These are phyloP conservation scores for Stropharia rugosoannulata DNA, from an alignment of 768 basidiomycete genomes.

Conservation along the genomic window DNA sequence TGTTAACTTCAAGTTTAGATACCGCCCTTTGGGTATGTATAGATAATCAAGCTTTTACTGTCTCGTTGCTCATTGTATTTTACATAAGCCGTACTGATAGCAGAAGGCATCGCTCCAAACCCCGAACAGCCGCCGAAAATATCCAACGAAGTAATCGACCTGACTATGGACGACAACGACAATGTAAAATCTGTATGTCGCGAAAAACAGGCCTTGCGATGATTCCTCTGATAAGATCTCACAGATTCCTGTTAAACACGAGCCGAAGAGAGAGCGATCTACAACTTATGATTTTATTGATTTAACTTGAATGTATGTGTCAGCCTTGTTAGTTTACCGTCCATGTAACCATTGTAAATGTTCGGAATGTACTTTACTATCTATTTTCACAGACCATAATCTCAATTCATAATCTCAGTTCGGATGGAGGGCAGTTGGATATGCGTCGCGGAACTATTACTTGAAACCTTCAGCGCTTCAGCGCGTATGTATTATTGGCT, in stretches of 20 bases:
- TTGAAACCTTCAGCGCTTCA: too few species aligned
- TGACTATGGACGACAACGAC: constrained; percentile 7
- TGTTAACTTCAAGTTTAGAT: constrained; percentile 15
- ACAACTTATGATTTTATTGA: neutral
- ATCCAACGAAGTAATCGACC: constrained; percentile 3
- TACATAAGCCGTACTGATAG: constrained; percentile 11
- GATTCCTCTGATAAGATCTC: neutral
- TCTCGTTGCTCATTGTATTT: neutral
- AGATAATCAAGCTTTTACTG: neutral
- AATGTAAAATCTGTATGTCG: neutral
- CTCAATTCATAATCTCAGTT: too few species aligned
- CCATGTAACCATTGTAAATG: too few species aligned
- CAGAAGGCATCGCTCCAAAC: constrained; percentile 8
- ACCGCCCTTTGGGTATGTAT: constrained; percentile 16
- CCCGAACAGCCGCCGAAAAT: neutral
- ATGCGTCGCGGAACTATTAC: too few species aligned
- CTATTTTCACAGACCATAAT: too few species aligned
- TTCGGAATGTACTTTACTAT: too few species aligned
- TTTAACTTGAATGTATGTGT: too few species aligned
- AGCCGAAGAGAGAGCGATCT: constrained; percentile 5
- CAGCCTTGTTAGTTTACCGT: too few species aligned
- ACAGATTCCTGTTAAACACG: neutral
- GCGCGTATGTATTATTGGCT: too few species aligned
- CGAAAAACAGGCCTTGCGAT: neutral
- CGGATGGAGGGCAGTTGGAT: too few species aligned